phyloP scores from a whole-genome alignment of 2,329 filamentous ascomycete genomes.

The Tolypocladium cylindrosporum region DNA sequence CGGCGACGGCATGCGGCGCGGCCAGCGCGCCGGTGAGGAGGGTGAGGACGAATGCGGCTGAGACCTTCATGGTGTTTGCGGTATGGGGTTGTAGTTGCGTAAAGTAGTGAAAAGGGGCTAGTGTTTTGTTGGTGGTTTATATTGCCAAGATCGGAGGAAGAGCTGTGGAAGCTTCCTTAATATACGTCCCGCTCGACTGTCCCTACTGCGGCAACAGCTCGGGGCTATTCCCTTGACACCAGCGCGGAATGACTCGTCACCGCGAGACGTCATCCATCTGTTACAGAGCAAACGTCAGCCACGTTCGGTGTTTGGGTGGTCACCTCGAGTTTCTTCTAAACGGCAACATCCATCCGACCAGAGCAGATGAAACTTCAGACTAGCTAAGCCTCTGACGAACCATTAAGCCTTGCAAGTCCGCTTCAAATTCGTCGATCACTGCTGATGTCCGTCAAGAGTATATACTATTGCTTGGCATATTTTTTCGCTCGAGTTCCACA shows the following conservation, averaged over 20 bases:
- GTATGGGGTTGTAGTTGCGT: not conserved
- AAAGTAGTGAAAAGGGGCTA: not conserved
- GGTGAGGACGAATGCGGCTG: constrained; percentile 1
- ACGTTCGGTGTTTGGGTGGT: not conserved
- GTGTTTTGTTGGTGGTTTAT: not conserved
- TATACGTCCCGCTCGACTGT: not conserved
- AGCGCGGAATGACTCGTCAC: not conserved
- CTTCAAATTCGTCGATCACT: no score
- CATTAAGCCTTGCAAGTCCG: not conserved
- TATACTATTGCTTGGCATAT: not conserved
- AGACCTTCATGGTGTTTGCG: constrained; percentile 3
- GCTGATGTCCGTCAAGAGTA: no score
- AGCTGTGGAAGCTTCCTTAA: not conserved
- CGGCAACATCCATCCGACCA: not conserved
- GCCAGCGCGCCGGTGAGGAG: constrained; percentile 6
- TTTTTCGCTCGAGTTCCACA: not conserved
- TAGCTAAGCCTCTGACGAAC: not conserved
- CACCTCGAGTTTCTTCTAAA: not conserved
- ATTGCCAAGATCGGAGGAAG: not conserved
- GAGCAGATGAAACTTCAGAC: not conserved
- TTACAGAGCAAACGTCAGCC: not conserved
- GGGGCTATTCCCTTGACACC: not conserved
- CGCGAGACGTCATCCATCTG: not conserved
- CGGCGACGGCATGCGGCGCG: not conserved
- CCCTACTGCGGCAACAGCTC: not conserved